Percentiles rank a stretch among this genome's conserved stretches.
Evolutionary conservation across 352 stramenopile genomes (phyloP).

Genomic region (Pythium aristosporum): DNA sequence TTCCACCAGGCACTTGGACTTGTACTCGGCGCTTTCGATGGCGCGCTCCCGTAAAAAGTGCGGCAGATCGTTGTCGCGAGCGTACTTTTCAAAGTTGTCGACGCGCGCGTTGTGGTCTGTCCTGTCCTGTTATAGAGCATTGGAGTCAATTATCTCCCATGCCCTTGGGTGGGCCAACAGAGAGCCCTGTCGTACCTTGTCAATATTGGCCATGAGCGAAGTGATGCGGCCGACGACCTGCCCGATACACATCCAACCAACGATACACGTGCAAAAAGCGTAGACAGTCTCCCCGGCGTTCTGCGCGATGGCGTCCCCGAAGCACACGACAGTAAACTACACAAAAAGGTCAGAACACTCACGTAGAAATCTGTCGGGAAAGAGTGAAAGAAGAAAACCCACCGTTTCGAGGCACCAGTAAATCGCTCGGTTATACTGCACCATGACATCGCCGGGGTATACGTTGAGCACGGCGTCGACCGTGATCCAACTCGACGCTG

Average conservation of each 20-base stretch:
- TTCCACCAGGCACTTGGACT: constrained; percentile 51
- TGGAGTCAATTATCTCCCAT: no score
- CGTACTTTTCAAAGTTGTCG: constrained; percentile 70
- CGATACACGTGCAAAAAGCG: constrained; percentile 54
- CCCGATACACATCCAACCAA: constrained; percentile 74
- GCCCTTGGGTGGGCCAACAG: no score
- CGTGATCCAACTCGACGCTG: constrained; percentile 49
- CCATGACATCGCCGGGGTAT: constrained; percentile 39
- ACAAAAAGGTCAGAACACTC: background rate
- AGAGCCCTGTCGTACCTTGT: constrained; percentile 28
- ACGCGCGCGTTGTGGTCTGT: constrained; percentile 49
- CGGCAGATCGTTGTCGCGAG: constrained; percentile 45
- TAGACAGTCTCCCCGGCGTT: constrained; percentile 59
- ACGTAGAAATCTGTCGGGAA: background rate
- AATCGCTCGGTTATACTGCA: constrained; percentile 71
- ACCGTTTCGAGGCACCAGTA: constrained; percentile 79
- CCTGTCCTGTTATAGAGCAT: constrained; percentile 16
- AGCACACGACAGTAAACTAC: constrained; percentile 77
- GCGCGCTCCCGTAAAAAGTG: constrained; percentile 41
- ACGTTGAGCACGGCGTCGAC: constrained; percentile 46
- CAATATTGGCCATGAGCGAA: constrained; percentile 56
- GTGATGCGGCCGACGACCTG: constrained; percentile 71
- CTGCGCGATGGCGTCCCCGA: constrained; percentile 58
- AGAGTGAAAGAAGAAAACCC: constrained; percentile 19
- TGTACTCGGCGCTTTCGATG: constrained; percentile 52